Conservation (phyloP, 768 basidiomycete species). For the Mycena indigotica region DNA sequence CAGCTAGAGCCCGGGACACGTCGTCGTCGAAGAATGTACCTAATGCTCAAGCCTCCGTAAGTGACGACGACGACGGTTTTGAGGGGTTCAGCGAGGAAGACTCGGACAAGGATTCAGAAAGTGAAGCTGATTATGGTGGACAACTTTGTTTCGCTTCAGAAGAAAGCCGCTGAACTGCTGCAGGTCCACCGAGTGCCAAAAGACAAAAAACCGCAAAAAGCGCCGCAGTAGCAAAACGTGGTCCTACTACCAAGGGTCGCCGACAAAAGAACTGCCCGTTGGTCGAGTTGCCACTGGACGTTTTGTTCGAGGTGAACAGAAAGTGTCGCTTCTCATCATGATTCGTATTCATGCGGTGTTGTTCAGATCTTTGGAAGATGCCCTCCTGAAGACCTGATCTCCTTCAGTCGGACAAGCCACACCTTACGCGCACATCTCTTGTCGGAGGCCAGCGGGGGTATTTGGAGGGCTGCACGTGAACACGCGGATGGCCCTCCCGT, state of each 20-base stretch:
- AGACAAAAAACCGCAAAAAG: slow-evolving; percentile 10
- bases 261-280: slow-evolving; percentile 13
- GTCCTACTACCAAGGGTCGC: too few species aligned
- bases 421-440: slow-evolving; percentile 30
- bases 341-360: neutral
- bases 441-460: slow-evolving; percentile 15
- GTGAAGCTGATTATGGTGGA: slow-evolving; percentile 1
- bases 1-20: neutral
- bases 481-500: slow-evolving; percentile 25
- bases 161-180: neutral
- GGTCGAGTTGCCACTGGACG: slow-evolving; percentile 27
- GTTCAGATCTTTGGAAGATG: slow-evolving; percentile 32
- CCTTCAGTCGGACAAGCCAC: slow-evolving; percentile 31
- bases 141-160: neutral
- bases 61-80: slow-evolving; percentile 20
- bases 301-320: slow-evolving; percentile 34
- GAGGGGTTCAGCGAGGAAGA: slow-evolving; percentile 2
- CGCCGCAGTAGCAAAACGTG: neutral
- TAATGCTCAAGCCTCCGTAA: neutral
- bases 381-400: slow-evolving; percentile 33
- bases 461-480: slow-evolving; percentile 29
- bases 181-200: slow-evolving; percentile 7
- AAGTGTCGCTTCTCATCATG: neutral
- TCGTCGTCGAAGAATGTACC: neutral
- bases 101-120: neutral